Percentiles rank a stretch among this genome's conserved stretches.
phyloP scores from a whole-genome alignment of 495 filamentous ascomycete genomes.

The Penicillium goetzii region DNA sequence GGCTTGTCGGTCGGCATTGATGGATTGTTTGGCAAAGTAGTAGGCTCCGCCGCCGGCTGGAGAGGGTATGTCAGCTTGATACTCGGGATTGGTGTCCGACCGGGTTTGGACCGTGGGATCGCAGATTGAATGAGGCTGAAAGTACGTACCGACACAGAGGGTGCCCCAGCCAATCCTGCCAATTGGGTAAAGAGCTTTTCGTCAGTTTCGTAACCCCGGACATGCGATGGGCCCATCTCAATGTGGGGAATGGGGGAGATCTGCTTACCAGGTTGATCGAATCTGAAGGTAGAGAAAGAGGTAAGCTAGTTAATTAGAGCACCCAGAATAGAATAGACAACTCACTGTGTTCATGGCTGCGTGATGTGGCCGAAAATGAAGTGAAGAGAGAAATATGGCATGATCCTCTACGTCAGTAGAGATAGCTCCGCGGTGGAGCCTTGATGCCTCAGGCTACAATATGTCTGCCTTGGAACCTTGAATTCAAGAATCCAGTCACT shows the following conservation, averaged over 20 bases:
- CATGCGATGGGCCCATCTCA: background rate
- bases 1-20: constrained; percentile 81
- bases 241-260: constrained; percentile 6
- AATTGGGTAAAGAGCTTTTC: constrained; percentile 9
- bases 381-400: constrained; percentile 17
- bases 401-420: constrained; percentile 24
- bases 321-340: background rate
- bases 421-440: constrained; percentile 11
- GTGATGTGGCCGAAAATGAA: constrained; percentile 13
- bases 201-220: constrained; percentile 31
- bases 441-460: constrained; percentile 32
- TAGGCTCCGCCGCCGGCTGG: constrained; percentile 89
- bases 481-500: background rate
- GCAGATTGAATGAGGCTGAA: background rate
- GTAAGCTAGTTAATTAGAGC: constrained; percentile 5
- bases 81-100: background rate
- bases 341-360: constrained; percentile 54
- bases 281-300: constrained; percentile 39
- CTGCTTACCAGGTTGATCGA: constrained; percentile 56
- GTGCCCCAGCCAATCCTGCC: constrained; percentile 82
- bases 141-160: constrained; percentile 70
- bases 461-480: constrained; percentile 11
- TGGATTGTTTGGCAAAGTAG: constrained; percentile 91
- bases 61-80: constrained; percentile 3
- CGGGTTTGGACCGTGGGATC: background rate